Conservation (phyloP, 2,329 filamentous ascomycete species). For the Cladophialophora exuberans region DNA sequence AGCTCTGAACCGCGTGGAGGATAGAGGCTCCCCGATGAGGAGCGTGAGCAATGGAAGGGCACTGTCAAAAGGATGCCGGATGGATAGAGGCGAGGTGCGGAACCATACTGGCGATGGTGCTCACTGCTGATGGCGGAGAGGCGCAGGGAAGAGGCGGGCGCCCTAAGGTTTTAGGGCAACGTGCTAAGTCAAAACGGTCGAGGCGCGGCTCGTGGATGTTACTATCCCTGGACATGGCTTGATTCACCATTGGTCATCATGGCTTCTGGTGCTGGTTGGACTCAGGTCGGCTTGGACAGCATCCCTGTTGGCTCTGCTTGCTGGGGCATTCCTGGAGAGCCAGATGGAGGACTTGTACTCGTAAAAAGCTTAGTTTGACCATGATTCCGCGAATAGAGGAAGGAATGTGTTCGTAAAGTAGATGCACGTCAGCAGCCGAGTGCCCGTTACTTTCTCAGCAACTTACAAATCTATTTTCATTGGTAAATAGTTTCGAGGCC, state of each 20-base stretch:
- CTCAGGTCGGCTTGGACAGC: too few species aligned
- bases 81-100: too few species aligned
- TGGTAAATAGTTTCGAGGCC: too few species aligned
- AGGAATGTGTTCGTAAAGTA: neutral
- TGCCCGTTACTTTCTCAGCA: too few species aligned
- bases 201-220: constrained; percentile 1
- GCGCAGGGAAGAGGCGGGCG: constrained; percentile 3
- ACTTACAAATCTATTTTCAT: too few species aligned
- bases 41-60: neutral
- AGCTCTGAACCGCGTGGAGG: constrained; percentile 4
- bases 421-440: constrained; percentile 12
- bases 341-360: too few species aligned
- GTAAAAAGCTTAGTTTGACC: constrained; percentile 13
- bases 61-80: neutral
- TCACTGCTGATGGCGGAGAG: constrained; percentile 12
- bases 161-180: too few species aligned
- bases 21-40: neutral
- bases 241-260: constrained; percentile 4
- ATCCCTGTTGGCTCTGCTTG: too few species aligned
- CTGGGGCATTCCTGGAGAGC: too few species aligned
- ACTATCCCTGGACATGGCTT: constrained; percentile 11
- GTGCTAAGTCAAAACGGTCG: too few species aligned
- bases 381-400: constrained; percentile 3
- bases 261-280: neutral
- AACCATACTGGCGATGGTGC: neutral